Evolutionary conservation across 768 basidiomycete species (phyloP), one percentile per base, ranked within the genome.

Genomic region (Podaxis carcinomalis): DNA sequence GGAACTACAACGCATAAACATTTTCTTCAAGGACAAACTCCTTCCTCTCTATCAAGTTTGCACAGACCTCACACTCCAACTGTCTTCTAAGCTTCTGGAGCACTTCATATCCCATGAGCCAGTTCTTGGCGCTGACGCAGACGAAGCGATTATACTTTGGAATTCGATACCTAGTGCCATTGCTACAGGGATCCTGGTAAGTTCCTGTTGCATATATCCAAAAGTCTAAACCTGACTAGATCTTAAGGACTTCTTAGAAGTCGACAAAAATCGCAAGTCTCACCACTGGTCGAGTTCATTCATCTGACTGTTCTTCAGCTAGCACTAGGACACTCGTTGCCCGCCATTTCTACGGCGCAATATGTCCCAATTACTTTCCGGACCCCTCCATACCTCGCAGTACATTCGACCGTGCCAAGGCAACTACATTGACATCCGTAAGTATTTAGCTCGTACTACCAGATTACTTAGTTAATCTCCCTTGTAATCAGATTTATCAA

Each of bases 401-500:
- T 10, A 21, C 11, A n/a, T 54, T 61, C 10, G 59, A 37, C 19
- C 27, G 25, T 4, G n/a, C n/a, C 16, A 50, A 49, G 32, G 44
- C 52, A 4, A 54, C 19, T 70, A 71, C 59, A 67, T 69, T 46
- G 47, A 66, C 21, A 64, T 71, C 32, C 67, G 70, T 52, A 63
- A 56, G 37, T 21, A 13, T 9, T 49, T 40, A 5, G 19, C 13
- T 21, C 13, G 2, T 3, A 23, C 56, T 36, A 57, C 13, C 47
- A 42, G 50, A 62, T 61, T 62, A 54, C 40, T 64, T 67, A 69
- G 66, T 69, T 61, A 25, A 62, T 59, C n/a, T 57, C 19, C 54
- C 37, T 56, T 51, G 25, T 39, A 16, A 25, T 49, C 57, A 88
- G 87, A 79, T 80, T 10, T 87, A 81, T 70, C 78, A 75, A 62